Percentiles rank a stretch among this genome's conserved stretches.
phyloP scores from a whole-genome alignment of 352 stramenopile species.

The Ophiocytium majus region DNA sequence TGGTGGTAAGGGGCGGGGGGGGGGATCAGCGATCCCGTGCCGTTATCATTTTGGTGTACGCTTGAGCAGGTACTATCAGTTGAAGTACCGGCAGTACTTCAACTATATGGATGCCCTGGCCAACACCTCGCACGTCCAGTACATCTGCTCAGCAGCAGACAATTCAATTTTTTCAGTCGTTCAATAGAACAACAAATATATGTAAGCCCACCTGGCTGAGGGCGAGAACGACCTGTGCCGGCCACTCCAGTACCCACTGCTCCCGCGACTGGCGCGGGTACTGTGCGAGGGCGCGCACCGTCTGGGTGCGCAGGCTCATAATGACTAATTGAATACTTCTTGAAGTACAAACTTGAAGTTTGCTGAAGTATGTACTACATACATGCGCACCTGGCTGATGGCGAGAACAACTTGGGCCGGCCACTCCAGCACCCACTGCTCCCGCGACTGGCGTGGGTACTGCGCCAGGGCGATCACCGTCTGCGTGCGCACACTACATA shows the following conservation, averaged over 20 bases:
- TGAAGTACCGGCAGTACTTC: too few species aligned
- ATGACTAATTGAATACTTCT: too few species aligned
- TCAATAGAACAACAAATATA: too few species aligned
- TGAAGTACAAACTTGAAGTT: too few species aligned
- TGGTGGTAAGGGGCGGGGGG: too few species aligned
- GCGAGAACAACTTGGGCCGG: constrained; percentile 87
- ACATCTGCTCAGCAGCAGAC: background rate
- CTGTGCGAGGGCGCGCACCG: constrained; percentile 72
- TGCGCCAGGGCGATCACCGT: constrained; percentile 75
- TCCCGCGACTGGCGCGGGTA: constrained; percentile 73
- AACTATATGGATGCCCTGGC: too few species aligned
- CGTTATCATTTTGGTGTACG: too few species aligned
- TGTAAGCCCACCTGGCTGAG: constrained; percentile 69
- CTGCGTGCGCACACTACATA: constrained; percentile 82
- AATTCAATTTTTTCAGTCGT: too few species aligned
- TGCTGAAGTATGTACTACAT: too few species aligned
- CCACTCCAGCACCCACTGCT: constrained; percentile 86
- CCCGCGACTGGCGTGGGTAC: constrained; percentile 70
- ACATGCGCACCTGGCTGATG: constrained; percentile 69
- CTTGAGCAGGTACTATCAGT: too few species aligned
- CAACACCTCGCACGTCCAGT: background rate
- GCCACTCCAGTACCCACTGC: constrained; percentile 86
- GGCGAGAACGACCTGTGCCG: constrained; percentile 85
- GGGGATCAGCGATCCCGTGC: too few species aligned
- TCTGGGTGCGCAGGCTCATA: constrained; percentile 84